These are phyloP conservation scores for Cucumis melo DNA, from an alignment of 306 rosid species.

Conservation along the genomic window DNA sequence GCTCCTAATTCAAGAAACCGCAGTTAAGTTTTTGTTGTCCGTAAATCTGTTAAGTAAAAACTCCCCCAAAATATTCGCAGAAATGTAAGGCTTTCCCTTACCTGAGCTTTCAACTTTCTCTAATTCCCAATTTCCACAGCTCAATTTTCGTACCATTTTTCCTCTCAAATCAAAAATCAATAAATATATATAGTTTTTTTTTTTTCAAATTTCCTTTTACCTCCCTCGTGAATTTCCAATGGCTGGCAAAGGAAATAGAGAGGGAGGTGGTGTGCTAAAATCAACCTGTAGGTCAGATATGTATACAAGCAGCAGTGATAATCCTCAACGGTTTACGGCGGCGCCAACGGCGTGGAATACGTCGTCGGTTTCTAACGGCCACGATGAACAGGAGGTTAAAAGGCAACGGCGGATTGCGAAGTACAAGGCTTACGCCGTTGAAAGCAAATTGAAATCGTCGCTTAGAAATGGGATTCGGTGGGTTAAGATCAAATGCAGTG, in stretches of 20 bases:
- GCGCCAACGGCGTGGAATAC: neutral
- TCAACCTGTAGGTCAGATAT: neutral
- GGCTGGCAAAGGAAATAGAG: neutral
- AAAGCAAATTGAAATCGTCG: slow-evolving; percentile 11
- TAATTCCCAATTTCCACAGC: neutral
- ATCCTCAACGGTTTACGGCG: neutral
- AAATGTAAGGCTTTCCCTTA: neutral
- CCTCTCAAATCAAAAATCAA: neutral
- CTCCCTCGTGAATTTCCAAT: neutral
- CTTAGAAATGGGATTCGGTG: slow-evolving; percentile 22
- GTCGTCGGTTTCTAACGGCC: neutral
- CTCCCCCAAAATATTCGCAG: neutral
- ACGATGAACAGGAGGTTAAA: slow-evolving; percentile 14
- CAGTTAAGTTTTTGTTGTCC: neutral
- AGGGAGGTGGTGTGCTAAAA: neutral
- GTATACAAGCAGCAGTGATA: neutral
- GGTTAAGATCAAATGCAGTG: slow-evolving; percentile 20
- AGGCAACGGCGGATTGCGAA: slow-evolving; percentile 20
- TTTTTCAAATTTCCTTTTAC: too few species aligned
- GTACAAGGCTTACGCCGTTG: slow-evolving; percentile 14
- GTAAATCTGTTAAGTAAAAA: neutral
- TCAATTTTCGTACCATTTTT: neutral
- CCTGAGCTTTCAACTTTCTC: neutral
- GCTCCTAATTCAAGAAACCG: neutral
- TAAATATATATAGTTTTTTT: neutral